A percentile compares a stretch with the other conserved stretches of the same genome.
Conservation (phyloP, 805 yeast genomes). For the Wickerhamiella siamensis region DNA sequence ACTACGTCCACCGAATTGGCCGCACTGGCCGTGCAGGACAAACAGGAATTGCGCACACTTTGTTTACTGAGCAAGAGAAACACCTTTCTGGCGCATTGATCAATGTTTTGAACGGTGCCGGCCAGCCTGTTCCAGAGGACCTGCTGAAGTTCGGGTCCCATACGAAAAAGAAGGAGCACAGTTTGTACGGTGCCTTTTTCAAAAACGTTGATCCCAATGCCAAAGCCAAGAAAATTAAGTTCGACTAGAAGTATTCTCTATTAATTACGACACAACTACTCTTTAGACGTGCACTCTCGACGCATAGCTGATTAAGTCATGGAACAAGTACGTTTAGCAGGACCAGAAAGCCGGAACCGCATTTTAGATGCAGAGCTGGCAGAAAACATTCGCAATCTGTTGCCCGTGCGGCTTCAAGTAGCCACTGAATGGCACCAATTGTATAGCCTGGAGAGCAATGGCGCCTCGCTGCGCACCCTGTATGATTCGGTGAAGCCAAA, state of each 20-base stretch:
- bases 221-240: conserved; percentile 78
- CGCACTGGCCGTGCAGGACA: conserved; percentile 98
- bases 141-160: conserved; percentile 91
- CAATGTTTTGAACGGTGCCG: conserved; percentile 85
- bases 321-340: not conserved
- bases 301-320: too few species aligned
- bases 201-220: conserved; percentile 79
- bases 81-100: conserved; percentile 89
- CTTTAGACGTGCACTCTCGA: too few species aligned
- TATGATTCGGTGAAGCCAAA: conserved; percentile 43
- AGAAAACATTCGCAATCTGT: conserved; percentile 51
- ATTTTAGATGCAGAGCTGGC: conserved; percentile 52
- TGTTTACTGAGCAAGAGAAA: conserved; percentile 93
- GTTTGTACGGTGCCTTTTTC: conserved; percentile 96
- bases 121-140: conserved; percentile 92
- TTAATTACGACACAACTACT: too few species aligned
- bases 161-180: conserved; percentile 93
- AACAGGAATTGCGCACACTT: conserved; percentile 85
- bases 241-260: conserved; percentile 34
- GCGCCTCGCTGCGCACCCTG: conserved; percentile 70
- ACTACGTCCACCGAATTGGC: conserved; percentile 93
- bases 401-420: conserved; percentile 71
- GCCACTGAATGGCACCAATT: conserved; percentile 61
- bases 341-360: not conserved
- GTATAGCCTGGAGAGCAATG: conserved; percentile 85